A percentile compares a stretch with the other conserved stretches of the same genome.
phyloP scores from a whole-genome alignment of 2,329 filamentous ascomycete genomes.

The Botrytis fabae region DNA sequence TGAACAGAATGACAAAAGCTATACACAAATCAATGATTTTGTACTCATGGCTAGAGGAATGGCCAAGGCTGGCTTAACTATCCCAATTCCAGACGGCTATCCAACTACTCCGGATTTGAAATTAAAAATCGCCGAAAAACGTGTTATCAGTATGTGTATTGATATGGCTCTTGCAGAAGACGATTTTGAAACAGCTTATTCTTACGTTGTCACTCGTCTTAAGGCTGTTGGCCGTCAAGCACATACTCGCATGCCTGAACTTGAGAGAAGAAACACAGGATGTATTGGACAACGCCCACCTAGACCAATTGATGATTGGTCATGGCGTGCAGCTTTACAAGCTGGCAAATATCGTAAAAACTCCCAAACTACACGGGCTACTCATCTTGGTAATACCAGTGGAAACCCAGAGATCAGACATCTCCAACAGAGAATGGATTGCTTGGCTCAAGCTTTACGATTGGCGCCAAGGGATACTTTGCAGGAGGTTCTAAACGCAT shows the following conservation, averaged over 20 bases:
- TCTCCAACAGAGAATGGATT: constrained; percentile 78
- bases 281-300: constrained; percentile 34
- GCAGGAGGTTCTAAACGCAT: constrained; percentile 73
- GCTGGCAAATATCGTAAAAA: constrained; percentile 72
- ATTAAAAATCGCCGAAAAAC: constrained; percentile 53
- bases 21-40: constrained; percentile 73
- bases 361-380: constrained; percentile 53
- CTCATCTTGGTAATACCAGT: constrained; percentile 60
- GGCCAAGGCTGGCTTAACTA: constrained; percentile 56
- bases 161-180: constrained; percentile 74
- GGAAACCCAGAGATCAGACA: constrained; percentile 66
- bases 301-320: constrained; percentile 59
- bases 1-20: constrained; percentile 72
- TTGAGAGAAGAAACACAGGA: constrained; percentile 30
- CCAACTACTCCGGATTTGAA: constrained; percentile 23
- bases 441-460: constrained; percentile 72
- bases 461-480: constrained; percentile 70
- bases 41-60: constrained; percentile 68
- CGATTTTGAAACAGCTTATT: constrained; percentile 84
- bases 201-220: constrained; percentile 73
- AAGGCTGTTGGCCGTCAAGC: constrained; percentile 43
- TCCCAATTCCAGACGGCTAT: constrained; percentile 24
- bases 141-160: constrained; percentile 78
- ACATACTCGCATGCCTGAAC: constrained; percentile 29
- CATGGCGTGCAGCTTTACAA: constrained; percentile 76